These are phyloP conservation scores for Saraca asoca DNA, from an alignment of 331 rosid species.

Conservation along the genomic window DNA sequence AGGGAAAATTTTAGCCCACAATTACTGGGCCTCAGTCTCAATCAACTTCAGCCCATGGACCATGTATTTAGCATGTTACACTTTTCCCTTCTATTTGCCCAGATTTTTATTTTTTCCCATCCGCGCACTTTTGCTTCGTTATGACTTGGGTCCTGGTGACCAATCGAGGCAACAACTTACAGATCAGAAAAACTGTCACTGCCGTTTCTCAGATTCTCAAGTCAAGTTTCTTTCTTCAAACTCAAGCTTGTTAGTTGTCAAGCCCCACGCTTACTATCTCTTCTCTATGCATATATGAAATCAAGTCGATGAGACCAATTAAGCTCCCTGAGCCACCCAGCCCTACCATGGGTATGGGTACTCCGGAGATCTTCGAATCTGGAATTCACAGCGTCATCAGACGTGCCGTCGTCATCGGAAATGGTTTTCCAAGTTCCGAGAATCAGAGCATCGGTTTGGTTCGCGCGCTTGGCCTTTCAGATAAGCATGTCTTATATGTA, in stretches of 20 bases:
- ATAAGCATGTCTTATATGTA: conserved; percentile 69
- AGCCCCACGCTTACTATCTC: too few relatives aligned
- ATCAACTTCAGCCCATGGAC: too few relatives aligned
- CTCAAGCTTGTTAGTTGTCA: not conserved
- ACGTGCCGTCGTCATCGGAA: conserved; percentile 86
- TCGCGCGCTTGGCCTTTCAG: conserved; percentile 85
- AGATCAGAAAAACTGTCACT: too few relatives aligned
- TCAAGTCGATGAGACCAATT: conserved; percentile 66
- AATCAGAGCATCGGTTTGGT: conserved; percentile 88
- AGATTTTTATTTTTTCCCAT: too few relatives aligned
- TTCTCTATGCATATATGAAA: not conserved
- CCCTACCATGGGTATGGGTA: conserved; percentile 49
- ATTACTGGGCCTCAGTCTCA: too few relatives aligned
- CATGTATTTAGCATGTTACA: too few relatives aligned
- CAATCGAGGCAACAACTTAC: too few relatives aligned
- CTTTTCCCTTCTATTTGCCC: too few relatives aligned
- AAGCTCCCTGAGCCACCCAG: conserved; percentile 82
- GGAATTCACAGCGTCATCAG: conserved; percentile 72
- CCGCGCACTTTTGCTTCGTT: too few relatives aligned
- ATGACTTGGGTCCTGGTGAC: too few relatives aligned
- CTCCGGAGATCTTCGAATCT: conserved; percentile 80
- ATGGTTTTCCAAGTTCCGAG: conserved; percentile 73
- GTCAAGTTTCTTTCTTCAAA: not conserved
- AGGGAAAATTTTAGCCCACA: too few relatives aligned
- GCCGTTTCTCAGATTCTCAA: too few relatives aligned